Percentiles rank a stretch among this genome's conserved stretches.
Evolutionary conservation across 495 filamentous ascomycete genomes (phyloP).

Genomic region (Xylaria nigripes): DNA sequence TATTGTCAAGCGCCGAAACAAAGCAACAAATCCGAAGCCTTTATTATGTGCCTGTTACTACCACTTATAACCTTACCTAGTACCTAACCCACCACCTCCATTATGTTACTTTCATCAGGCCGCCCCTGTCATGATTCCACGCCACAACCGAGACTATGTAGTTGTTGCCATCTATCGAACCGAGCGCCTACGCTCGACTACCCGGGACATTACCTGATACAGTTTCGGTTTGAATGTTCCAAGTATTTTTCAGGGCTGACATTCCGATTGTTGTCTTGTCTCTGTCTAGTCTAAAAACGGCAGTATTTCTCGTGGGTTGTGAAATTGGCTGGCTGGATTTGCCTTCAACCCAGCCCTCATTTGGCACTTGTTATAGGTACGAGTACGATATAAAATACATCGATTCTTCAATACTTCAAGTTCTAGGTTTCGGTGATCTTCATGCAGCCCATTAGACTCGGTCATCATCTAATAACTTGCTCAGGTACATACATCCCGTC

Average conservation of each 20-base stretch:
- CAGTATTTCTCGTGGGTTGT: neutral
- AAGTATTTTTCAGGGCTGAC: neutral
- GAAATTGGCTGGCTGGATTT: conserved; percentile 2
- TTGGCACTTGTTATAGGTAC: conserved; percentile 6
- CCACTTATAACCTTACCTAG: too few species aligned
- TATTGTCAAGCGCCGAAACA: neutral
- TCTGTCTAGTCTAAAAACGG: conserved; percentile 1
- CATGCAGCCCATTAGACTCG: neutral
- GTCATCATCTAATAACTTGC: neutral
- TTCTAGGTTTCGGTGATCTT: too few species aligned
- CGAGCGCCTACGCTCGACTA: neutral
- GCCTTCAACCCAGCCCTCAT: neutral
- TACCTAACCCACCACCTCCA: neutral
- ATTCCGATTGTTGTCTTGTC: conserved; percentile 2
- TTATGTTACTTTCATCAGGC: neutral
- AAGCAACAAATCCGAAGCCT: neutral
- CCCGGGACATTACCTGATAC: neutral
- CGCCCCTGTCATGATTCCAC: neutral
- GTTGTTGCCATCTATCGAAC: neutral
- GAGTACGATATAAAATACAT: too few species aligned
- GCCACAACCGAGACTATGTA: neutral
- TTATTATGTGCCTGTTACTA: too few species aligned
- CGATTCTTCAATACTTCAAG: too few species aligned
- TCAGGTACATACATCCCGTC: too few species aligned
- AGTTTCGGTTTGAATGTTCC: neutral